Evolutionary conservation across 2,329 filamentous ascomycete genomes (phyloP).

Genomic region (Ilyonectria robusta): DNA sequence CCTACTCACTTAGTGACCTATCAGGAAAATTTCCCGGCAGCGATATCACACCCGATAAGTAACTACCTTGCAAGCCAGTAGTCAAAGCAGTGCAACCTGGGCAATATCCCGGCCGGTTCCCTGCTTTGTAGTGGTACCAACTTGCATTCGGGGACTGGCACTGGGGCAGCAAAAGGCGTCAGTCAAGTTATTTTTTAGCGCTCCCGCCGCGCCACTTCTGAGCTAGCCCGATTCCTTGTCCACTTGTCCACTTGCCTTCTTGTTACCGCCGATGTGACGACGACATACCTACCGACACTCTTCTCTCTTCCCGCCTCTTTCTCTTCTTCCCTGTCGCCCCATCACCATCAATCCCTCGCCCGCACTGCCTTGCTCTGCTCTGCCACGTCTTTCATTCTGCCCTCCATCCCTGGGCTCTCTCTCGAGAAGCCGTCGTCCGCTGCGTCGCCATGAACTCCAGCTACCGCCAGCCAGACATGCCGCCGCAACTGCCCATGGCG

Average conservation of each 20-base stretch:
- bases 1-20: not conserved
- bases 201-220: slow-evolving; percentile 29
- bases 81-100: not conserved
- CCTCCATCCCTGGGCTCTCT: not conserved
- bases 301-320: slow-evolving; percentile 2
- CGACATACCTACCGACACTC: slow-evolving; percentile 13
- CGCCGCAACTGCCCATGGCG: slow-evolving; percentile 50
- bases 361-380: not conserved
- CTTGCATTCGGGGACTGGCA: not conserved
- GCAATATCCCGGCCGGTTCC: slow-evolving; percentile 3
- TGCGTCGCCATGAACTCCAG: slow-evolving; percentile 48
- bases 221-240: slow-evolving; percentile 17
- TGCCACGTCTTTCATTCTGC: not conserved
- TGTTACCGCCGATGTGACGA: slow-evolving; percentile 6
- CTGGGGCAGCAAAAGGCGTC: not conserved
- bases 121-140: not conserved
- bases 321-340: slow-evolving; percentile 4
- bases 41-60: not conserved
- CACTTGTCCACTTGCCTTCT: slow-evolving; percentile 4
- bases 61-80: slow-evolving; percentile 4
- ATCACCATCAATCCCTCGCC: slow-evolving; percentile 2
- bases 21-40: not conserved
- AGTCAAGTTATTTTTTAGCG: slow-evolving; percentile 27
- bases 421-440: not conserved
- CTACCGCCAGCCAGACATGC: slow-evolving; percentile 51